Evolutionary conservation across 495 filamentous ascomycete species (phyloP).

Genomic region (Sabuloglossum arenarium): DNA sequence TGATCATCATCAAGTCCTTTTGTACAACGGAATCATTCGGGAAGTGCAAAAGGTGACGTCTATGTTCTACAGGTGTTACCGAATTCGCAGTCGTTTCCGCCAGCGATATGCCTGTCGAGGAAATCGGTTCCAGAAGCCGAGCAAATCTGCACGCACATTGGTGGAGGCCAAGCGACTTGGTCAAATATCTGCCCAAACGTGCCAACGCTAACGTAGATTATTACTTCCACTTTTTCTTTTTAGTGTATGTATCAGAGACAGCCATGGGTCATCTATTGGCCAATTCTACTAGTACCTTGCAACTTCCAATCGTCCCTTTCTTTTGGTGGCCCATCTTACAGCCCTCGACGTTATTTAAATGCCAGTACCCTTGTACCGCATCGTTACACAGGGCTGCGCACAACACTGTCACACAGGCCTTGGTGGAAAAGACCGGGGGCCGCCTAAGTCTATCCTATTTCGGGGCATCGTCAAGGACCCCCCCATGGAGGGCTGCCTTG

Average conservation of each 20-base stretch:
- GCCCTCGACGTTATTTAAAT: background rate
- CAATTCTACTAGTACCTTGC: background rate
- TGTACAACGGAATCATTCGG: too few relatives aligned
- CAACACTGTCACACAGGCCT: background rate
- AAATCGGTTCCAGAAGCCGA: background rate
- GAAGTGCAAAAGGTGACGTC: background rate
- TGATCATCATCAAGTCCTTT: too few relatives aligned
- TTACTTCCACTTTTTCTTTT: background rate
- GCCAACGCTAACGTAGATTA: background rate
- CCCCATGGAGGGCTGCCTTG: background rate
- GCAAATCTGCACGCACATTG: background rate
- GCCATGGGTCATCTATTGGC: background rate
- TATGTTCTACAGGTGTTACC: background rate
- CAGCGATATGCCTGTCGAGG: background rate
- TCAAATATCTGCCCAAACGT: background rate
- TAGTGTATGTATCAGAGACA: background rate
- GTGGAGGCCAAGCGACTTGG: background rate
- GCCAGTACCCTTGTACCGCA: background rate
- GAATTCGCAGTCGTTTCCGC: background rate
- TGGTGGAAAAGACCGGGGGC: background rate
- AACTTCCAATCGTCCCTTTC: background rate
- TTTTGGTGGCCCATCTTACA: background rate
- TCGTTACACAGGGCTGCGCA: background rate
- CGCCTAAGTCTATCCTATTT: slow-evolving; percentile 2
- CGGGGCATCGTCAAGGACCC: background rate